Base-by-base conservation (phyloP, 2,329 filamentous ascomycete species). In the Mycosphaerella sp. region DNA sequence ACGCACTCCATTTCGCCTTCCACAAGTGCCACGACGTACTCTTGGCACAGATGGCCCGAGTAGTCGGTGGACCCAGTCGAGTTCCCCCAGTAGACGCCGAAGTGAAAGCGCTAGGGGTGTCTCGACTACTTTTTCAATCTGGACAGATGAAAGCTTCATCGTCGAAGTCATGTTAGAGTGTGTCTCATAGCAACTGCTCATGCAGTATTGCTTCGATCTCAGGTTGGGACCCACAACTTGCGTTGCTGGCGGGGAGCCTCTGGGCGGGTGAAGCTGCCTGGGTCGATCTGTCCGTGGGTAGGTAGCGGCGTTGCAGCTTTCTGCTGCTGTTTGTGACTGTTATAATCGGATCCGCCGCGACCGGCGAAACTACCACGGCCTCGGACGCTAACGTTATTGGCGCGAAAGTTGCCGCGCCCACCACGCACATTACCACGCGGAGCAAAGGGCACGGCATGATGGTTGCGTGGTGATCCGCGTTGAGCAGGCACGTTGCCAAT, bases 211-310 rank as follows among this genome's bases (percentile, higher is more conserved):
- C 6, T 6, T 18, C 8, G 6, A 28, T 10, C 17, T 66, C 60
- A 68, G 35, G 59, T 65, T 32, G 67, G 67, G 6, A 66, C 62
- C 66, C 66, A 69, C 8, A 69, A 58, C 53, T 64, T 67, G 25
- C 66, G 57, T 12, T 59, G 62, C 18, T 66, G 63, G 32, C 65
- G 59, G 27, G 57, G 62, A 13, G 62, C 43, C 32, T 54, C 50
- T 12, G 67, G 68, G 27, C 68, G 59, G 12, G 59, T 53, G 55
- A 68, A 70, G 45, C 66, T 68, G 51, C 68, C 63, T 4, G 68
- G 68, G 41, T 70, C 68, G 41, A 70, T 70, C 35, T 65, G 66
- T 8, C 61, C 55, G 27, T 32, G 37, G 6, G 44, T 34, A 13
- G 45, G 9, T 27, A 37, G n/a, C 14, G 53, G 55, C 8, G 52